These are phyloP conservation scores for Crithidia bombi DNA, from an alignment of 208 protist genomes.

Conservation along the genomic window DNA sequence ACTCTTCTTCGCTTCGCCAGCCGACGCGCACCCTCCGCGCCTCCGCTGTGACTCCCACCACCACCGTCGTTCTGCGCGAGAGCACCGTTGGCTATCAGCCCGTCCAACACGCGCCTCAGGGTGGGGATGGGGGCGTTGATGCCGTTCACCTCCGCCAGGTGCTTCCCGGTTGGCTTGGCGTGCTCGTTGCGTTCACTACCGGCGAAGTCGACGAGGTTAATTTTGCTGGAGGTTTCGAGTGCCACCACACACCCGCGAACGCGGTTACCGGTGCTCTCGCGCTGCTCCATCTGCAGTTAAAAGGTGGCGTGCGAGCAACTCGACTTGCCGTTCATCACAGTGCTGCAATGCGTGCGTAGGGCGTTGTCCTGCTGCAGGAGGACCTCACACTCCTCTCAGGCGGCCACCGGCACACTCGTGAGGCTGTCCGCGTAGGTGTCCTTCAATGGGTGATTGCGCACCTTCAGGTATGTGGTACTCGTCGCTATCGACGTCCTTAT, in stretches of 20 bases:
- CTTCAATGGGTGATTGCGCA: constrained; percentile 67
- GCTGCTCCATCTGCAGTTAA: constrained; percentile 81
- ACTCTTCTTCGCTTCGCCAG: constrained; percentile 24
- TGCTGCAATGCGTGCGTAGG: constrained; percentile 72
- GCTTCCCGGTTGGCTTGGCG: constrained; percentile 44
- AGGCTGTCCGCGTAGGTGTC: constrained; percentile 84
- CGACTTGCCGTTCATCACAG: constrained; percentile 90
- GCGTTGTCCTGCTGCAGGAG: constrained; percentile 73
- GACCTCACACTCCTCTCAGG: constrained; percentile 67
- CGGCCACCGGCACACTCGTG: constrained; percentile 68
- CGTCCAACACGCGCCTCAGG: constrained; percentile 79
- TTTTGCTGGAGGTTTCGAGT: constrained; percentile 50
- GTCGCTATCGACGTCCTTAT: constrained; percentile 48
- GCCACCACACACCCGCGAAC: constrained; percentile 79
- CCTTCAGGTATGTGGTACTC: constrained; percentile 66
- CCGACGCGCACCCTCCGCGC: not conserved
- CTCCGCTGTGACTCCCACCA: not conserved
- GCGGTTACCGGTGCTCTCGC: constrained; percentile 44
- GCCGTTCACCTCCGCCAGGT: constrained; percentile 69
- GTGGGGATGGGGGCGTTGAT: constrained; percentile 82
- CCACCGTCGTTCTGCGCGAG: constrained; percentile 8
- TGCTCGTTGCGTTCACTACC: constrained; percentile 62
- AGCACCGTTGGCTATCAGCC: constrained; percentile 38
- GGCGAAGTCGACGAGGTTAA: constrained; percentile 86
- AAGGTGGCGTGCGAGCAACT: constrained; percentile 97